Percentiles rank a stretch among this genome's conserved stretches.
Conservation (phyloP, 148 eudicot species). For the Heliamphora exappendiculata region DNA sequence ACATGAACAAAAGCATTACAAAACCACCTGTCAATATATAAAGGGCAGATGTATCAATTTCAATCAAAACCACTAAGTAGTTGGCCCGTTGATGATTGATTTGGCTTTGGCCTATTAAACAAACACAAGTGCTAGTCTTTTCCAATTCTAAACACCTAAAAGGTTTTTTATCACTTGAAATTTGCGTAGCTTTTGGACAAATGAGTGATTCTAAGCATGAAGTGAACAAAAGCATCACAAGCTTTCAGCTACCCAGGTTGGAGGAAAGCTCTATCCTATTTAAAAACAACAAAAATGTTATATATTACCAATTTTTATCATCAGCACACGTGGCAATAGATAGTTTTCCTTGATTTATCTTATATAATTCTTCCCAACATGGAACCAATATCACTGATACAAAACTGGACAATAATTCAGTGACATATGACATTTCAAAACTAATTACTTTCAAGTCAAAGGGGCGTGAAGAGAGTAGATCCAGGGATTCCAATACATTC, state of each 20-base stretch:
- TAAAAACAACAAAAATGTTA: too few relatives aligned
- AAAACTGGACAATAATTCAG: not conserved
- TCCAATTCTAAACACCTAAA: not conserved
- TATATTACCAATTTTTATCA: too few relatives aligned
- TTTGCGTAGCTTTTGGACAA: too few relatives aligned
- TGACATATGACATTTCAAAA: not conserved
- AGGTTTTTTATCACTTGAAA: not conserved
- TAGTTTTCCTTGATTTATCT: too few relatives aligned
- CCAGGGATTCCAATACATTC: not conserved
- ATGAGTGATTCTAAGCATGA: too few relatives aligned
- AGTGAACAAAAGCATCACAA: not conserved
- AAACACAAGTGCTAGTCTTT: not conserved
- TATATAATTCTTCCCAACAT: too few relatives aligned
- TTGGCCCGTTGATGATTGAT: not conserved
- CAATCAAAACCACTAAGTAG: constrained; percentile 3
- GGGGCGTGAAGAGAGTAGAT: too few relatives aligned
- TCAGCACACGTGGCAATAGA: too few relatives aligned
- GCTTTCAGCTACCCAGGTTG: not conserved
- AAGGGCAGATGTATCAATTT: not conserved
- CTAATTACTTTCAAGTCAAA: not conserved
- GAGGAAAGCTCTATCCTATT: too few relatives aligned
- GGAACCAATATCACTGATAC: too few relatives aligned
- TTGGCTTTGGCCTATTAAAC: not conserved
- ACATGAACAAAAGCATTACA: not conserved
- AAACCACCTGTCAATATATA: not conserved